Base-by-base conservation (phyloP, 2,329 filamentous ascomycete species). In the Immersiporthe knoxdaviesiana region DNA sequence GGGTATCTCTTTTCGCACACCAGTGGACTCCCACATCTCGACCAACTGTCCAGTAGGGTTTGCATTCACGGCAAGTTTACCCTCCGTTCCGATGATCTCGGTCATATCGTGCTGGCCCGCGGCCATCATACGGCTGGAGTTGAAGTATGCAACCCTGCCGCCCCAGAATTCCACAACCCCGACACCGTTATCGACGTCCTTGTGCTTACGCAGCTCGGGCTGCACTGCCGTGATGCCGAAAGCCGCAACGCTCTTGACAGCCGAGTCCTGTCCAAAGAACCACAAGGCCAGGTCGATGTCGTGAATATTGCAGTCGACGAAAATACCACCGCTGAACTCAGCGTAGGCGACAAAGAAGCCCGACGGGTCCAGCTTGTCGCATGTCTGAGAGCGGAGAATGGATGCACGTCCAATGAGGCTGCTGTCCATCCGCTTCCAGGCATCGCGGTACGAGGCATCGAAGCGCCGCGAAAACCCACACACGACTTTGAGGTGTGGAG, bases 101-200 rank as follows among this genome's bases (percentile, higher is more conserved):
- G 89, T 90, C 69, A 84, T 86, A 76, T 91, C 90, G 71, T 90
- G 86, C 77, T 91, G 89, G 0, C 90, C 90, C 0, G 87, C 85
- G 0, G 88, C 87, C 85, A 91, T 91, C 86, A 91, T 91, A 18
- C 89, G n/a, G n/a, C n/a, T n/a, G n/a, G n/a, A n/a, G n/a, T n/a
- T n/a, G n/a, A 35, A 35, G 4, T 35, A 35, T 35, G 35, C 4
- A 35, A 35, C 35, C 35, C 35, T 35, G 8, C 35, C 88, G 64
- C 84, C 84, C 74, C 84, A 85, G 77, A 92, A 92, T 77, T 92
- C 89, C 18, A 91, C 84, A 24, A 91, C 80, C 3, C 88, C 89
- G 0, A 90, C 82, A 3, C 85, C 88, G 72, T 90, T 90, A 74
- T 90, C 88, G 6, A 85, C 83, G 72, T 90, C 88, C 37, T 84